These are phyloP conservation scores for Obelidium mucronatum DNA, from an alignment of 192 early-diverging fungal species.

Conservation along the genomic window DNA sequence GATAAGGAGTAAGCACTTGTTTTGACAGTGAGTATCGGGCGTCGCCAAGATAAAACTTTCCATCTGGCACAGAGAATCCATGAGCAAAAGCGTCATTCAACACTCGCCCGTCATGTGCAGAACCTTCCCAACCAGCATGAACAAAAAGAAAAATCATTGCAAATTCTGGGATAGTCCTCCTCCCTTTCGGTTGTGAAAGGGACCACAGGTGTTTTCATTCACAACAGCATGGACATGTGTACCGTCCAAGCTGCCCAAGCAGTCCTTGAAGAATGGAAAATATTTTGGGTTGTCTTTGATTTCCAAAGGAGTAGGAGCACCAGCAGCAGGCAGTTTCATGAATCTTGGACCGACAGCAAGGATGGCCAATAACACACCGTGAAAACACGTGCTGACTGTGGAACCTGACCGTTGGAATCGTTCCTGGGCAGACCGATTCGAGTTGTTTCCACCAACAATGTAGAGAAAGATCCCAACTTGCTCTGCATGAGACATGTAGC, in stretches of 20 bases:
- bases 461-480: not conserved
- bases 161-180: not conserved
- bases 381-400: not conserved
- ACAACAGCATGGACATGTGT: conserved; percentile 6
- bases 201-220: too few species aligned
- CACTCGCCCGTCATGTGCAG: too few species aligned
- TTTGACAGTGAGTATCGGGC: not conserved
- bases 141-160: not conserved
- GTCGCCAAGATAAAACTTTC: conserved; percentile 16
- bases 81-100: not conserved
- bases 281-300: not conserved
- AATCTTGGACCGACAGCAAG: not conserved
- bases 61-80: conserved; percentile 2
- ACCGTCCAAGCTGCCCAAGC: conserved; percentile 12
- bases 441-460: not conserved
- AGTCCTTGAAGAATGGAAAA: conserved; percentile 4
- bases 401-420: not conserved
- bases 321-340: not conserved
- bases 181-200: conserved; percentile 3
- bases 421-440: not conserved
- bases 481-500: too few species aligned
- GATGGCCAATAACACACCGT: not conserved
- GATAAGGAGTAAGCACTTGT: conserved; percentile 6
- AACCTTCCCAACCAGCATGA: conserved; percentile 15
- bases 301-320: not conserved